These are phyloP conservation scores for Vanilla planifolia DNA, from an alignment of 106 monocot species.

Conservation along the genomic window DNA sequence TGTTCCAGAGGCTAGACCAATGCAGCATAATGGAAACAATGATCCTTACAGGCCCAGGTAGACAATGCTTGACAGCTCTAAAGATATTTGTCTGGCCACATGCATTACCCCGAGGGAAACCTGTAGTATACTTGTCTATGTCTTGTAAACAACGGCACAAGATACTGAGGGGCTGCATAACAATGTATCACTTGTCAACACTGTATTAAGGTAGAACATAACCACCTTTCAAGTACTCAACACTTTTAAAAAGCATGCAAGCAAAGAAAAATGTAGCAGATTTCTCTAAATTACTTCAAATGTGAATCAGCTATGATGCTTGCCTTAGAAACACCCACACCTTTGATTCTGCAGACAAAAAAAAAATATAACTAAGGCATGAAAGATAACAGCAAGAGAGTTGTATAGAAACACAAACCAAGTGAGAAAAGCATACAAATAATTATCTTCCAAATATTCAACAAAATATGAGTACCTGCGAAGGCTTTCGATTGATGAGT, in stretches of 20 bases:
- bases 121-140: constrained; percentile 85
- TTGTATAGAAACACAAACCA: background rate
- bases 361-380: background rate
- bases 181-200: constrained; percentile 5
- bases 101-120: constrained; percentile 80
- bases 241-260: constrained; percentile 1
- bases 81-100: constrained; percentile 89
- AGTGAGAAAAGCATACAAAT: background rate
- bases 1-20: background rate
- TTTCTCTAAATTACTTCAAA: background rate
- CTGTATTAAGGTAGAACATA: background rate
- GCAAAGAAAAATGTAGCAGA: background rate
- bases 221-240: background rate
- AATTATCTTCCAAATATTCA: background rate
- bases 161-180: constrained; percentile 90
- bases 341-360: constrained; percentile 71
- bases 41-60: constrained; percentile 90
- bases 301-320: constrained; percentile 10
- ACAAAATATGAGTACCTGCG: constrained; percentile 46
- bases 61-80: constrained; percentile 76
- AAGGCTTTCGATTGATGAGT: constrained; percentile 77
- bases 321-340: constrained; percentile 76
- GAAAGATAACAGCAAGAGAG: background rate
- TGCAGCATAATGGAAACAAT: background rate
- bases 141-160: constrained; percentile 71